Base-by-base conservation (phyloP, 352 stramenopile species). In the Globisporangium megalacanthum region DNA sequence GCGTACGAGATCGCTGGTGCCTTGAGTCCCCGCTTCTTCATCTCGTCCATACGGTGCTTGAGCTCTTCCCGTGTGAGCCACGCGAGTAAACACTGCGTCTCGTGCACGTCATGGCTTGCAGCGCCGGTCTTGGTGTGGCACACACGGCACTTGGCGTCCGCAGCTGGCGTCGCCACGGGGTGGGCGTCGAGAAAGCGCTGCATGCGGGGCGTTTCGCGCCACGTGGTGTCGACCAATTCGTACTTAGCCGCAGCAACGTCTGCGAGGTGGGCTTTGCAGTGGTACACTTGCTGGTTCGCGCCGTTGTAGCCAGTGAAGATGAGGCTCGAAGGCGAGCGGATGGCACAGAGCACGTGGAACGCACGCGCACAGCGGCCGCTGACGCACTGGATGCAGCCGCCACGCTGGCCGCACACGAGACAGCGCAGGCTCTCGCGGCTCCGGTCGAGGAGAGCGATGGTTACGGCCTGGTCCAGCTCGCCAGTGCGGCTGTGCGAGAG, bases 301-400 rank as follows among this genome's bases (percentile, higher is more conserved):
- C 58, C 56, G 53, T 91, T 92, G 64, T 91, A 90, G 25, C 86
- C 86, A n/a, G 82, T 95, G 58, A 89, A 95, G 58, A 94, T 63
- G 31, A 84, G 51, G 36, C 49, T 75, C 7, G 83, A 92, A 0
- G 79, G 83, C 29, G 79, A 65, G 6, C 84, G 80, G 60, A 94
- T 77, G 3, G 83, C 86, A 54, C 88, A 96, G 6, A 88, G 60
- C 6, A 91, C 77, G 57, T 96, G 88, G 66, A 94, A 96, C 15
- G 86, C 61, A 51, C 76, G 77, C 45, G 86, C 73, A 52, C 88
- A 96, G 29, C 86, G 83, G 0, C 85, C 86, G 45, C 80, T 93
- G 13, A 92, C 69, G 57, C 88, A 96, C 65, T 96, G 88, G 56
- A 96, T 95, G 61, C 86, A 96, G 7, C 78, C 80, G 51, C 87